Conservation (phyloP, 192 early-diverging fungal species). For the Coemansia furcata region DNA sequence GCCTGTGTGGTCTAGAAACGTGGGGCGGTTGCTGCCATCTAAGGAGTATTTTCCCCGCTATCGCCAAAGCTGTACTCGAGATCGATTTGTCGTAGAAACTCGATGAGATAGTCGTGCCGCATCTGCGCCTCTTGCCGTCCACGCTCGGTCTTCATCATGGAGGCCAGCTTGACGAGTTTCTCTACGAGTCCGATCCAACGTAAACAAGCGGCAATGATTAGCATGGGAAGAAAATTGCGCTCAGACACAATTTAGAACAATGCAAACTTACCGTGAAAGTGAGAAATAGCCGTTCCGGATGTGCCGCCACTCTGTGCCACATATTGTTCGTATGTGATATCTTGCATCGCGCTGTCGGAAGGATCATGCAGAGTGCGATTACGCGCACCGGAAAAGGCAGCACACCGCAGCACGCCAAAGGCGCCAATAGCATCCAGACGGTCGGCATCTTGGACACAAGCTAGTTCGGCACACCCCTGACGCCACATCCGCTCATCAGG, state of each 20-base stretch:
- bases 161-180: conserved; percentile 61
- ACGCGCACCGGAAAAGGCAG: conserved; percentile 66
- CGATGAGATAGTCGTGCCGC: conserved; percentile 58
- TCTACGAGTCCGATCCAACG: conserved; percentile 35
- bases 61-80: neutral
- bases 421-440: conserved; percentile 72
- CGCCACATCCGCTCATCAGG: conserved; percentile 53
- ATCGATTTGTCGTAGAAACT: conserved; percentile 57
- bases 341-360: conserved; percentile 44
- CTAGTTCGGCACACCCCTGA: conserved; percentile 56
- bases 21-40: too few relatives aligned
- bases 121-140: conserved; percentile 57
- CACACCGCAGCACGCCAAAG: conserved; percentile 71
- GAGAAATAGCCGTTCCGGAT: conserved; percentile 58
- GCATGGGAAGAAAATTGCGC: neutral
- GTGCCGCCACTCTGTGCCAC: conserved; percentile 49
- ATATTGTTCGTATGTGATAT: conserved; percentile 65
- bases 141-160: conserved; percentile 63
- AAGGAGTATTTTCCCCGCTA: too few relatives aligned
- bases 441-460: conserved; percentile 72
- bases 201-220: neutral
- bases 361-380: conserved; percentile 60
- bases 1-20: too few relatives aligned
- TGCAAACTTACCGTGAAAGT: conserved; percentile 59
- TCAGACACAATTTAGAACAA: neutral